Evolutionary conservation across 108 stramenopile genomes (phyloP), one percentile per base, ranked within the genome.

Genomic region (Skeletonema marinoi): DNA sequence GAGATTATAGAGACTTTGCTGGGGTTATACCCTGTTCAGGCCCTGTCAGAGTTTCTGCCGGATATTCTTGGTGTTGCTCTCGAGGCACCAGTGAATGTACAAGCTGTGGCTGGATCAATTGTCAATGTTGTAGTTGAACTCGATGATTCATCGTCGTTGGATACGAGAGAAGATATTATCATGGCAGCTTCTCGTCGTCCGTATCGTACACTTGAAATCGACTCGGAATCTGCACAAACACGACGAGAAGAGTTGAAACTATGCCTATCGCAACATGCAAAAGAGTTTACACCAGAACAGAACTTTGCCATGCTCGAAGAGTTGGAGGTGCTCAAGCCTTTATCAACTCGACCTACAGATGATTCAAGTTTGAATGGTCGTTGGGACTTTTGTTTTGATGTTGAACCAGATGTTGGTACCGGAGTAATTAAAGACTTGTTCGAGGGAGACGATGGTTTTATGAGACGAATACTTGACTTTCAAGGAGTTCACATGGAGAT

Each of bases 401-500:
- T 63, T 38, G 61, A 63, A 4, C 39, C 61, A 19, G 61, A 63
- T 63, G 41, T 63, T 63, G 61, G 61, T 63, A 63, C 61, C 7
- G 61, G 61, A 16, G 13, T 63, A 14, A 63, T 63, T 6, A 31
- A 44, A n/a, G 41, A 63, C 16, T 44, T 63, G 39, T 42, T 63
- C 19, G 61, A 63, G 35, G 61, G 41, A 16, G 39, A 31, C 7
- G 39, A 31, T 63, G 17, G 19, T n/a, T 42, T 63, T 11, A 31
- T 32, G 16, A 44, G 61, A 44, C 61, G 39, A 38, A 44, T 63
- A 16, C 14, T 63, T 44, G 41, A 63, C 31, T 63, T 63, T 42
- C 31, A 36, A 16, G 61, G 41, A 42, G 61, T 63, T 38, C 61
- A 44, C 16, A 63, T 63, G 61, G 21, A 63, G 21, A 63, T 63